These are phyloP conservation scores for Taxawa tesnikishii DNA, from an alignment of 2,329 filamentous ascomycete species.

Conservation along the genomic window DNA sequence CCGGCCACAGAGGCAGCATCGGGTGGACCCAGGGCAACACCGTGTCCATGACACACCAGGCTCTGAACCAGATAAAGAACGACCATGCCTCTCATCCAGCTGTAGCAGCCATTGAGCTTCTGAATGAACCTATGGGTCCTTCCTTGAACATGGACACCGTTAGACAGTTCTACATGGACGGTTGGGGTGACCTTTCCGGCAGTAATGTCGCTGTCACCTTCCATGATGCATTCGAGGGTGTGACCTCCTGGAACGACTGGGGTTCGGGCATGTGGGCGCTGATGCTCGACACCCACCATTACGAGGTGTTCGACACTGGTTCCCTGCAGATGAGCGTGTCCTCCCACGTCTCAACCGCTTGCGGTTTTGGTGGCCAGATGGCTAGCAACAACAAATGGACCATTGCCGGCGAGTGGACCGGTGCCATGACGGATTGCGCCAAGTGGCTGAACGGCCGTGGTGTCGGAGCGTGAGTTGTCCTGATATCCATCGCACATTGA, in stretches of 20 bases:
- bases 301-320: constrained; percentile 32
- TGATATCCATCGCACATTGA: neutral
- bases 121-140: constrained; percentile 36
- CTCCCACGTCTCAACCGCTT: constrained; percentile 29
- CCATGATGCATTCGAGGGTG: constrained; percentile 35
- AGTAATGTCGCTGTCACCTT: constrained; percentile 30
- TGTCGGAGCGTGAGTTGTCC: constrained; percentile 24
- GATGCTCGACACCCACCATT: constrained; percentile 35
- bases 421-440: constrained; percentile 34
- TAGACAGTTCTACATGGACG: constrained; percentile 34
- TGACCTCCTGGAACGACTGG: constrained; percentile 31
- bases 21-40: constrained; percentile 32
- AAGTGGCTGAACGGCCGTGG: constrained; percentile 36
- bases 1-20: constrained; percentile 38
- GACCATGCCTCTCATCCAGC: constrained; percentile 31
- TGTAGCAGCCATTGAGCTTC: constrained; percentile 32
- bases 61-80: constrained; percentile 34
- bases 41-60: constrained; percentile 25
- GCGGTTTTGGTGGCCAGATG: constrained; percentile 33
- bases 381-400: constrained; percentile 32
- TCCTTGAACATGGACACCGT: constrained; percentile 29
- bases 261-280: constrained; percentile 31
- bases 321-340: constrained; percentile 23
- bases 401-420: constrained; percentile 35
- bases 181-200: constrained; percentile 31